phyloP scores from a whole-genome alignment of 164 flowering plant genomes.

The Macadamia tetraphylla region DNA sequence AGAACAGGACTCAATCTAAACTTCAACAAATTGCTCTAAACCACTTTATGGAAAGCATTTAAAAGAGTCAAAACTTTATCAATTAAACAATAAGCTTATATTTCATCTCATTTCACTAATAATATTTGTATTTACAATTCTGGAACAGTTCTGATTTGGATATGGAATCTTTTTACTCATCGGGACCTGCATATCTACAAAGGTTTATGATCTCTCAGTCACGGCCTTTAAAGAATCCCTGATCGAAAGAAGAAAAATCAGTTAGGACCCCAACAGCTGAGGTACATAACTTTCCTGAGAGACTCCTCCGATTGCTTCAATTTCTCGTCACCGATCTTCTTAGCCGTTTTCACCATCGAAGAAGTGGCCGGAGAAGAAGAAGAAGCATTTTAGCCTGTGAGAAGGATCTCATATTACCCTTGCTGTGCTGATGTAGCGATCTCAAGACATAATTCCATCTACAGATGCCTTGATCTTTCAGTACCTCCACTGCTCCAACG shows the following conservation, averaged over 20 bases:
- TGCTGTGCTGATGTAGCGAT: not conserved
- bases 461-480: slow-evolving; percentile 56
- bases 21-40: too few species aligned
- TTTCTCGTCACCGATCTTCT: not conserved
- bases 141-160: too few species aligned
- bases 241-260: not conserved
- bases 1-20: too few species aligned
- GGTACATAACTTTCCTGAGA: slow-evolving; percentile 20
- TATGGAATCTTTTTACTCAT: too few species aligned
- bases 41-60: too few species aligned
- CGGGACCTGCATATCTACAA: too few species aligned
- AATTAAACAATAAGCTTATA: too few species aligned
- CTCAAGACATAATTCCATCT: slow-evolving; percentile 40
- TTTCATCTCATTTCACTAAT: too few species aligned
- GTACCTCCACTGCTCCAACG: slow-evolving; percentile 45
- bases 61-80: too few species aligned
- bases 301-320: slow-evolving; percentile 17
- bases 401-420: not conserved
- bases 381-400: slow-evolving; percentile 3
- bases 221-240: too few species aligned
- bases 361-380: slow-evolving; percentile 1
- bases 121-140: too few species aligned
- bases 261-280: slow-evolving; percentile 22
- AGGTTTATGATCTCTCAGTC: not conserved
- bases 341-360: not conserved